phyloP scores from a whole-genome alignment of 2,329 filamentous ascomycete genomes.

The Nemania sp. region DNA sequence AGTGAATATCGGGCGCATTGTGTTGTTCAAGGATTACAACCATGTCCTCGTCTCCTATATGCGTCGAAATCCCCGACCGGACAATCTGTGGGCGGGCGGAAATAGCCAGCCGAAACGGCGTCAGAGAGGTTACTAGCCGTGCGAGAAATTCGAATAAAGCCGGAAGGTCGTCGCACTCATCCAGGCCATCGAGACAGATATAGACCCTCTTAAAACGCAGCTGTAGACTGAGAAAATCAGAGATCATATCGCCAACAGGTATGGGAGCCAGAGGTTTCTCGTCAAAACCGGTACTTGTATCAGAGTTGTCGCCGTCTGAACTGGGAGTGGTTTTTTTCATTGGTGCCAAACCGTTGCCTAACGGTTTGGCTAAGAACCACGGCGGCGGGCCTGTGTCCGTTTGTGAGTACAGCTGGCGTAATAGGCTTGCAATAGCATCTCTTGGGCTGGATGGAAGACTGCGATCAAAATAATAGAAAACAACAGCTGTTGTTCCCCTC shows the following conservation, averaged over 20 bases:
- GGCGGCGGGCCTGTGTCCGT: conserved; percentile 18
- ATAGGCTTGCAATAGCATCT: conserved; percentile 24
- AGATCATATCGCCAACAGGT: conserved; percentile 22
- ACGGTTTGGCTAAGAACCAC: conserved; percentile 17
- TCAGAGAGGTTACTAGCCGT: conserved; percentile 11
- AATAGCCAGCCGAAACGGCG: conserved; percentile 16
- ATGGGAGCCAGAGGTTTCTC: not conserved
- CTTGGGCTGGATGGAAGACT: conserved; percentile 14
- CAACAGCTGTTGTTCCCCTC: conserved; percentile 16
- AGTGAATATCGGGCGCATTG: conserved; percentile 24
- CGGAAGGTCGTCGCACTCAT: conserved; percentile 23
- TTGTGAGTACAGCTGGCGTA: conserved; percentile 26
- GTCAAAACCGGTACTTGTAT: not conserved
- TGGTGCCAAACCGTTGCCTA: conserved; percentile 9
- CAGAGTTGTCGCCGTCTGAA: not conserved
- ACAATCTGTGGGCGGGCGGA: conserved; percentile 20
- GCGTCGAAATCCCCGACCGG: conserved; percentile 3
- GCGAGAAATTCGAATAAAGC: conserved; percentile 24
- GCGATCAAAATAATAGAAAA: conserved; percentile 26
- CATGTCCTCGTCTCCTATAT: conserved; percentile 20
- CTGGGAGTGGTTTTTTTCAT: conserved; percentile 9
- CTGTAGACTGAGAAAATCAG: conserved; percentile 29
- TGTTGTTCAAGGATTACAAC: conserved; percentile 12
- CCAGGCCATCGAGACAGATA: conserved; percentile 26
- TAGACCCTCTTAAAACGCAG: conserved; percentile 22